These are phyloP conservation scores for Saccharomyces eubayanus DNA, from an alignment of 805 yeast species.

Conservation along the genomic window DNA sequence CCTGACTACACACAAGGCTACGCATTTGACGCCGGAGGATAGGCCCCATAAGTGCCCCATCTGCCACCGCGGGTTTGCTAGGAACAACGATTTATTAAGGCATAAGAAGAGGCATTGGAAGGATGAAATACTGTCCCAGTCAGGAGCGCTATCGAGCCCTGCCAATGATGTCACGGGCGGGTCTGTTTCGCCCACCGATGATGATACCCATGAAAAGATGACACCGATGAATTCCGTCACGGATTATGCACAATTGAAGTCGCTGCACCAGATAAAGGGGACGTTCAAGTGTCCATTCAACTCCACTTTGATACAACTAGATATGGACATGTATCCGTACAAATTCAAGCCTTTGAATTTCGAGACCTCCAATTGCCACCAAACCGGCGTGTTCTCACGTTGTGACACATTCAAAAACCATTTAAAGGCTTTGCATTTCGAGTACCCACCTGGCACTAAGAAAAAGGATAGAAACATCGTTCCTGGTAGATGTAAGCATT, in stretches of 20 bases:
- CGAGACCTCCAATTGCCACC: conserved; percentile 49
- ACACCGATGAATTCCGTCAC: neutral
- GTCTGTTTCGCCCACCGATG: conserved; percentile 4
- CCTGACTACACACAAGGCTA: conserved; percentile 74
- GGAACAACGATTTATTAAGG: conserved; percentile 78
- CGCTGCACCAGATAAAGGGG: conserved; percentile 27
- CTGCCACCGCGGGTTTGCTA: conserved; percentile 78
- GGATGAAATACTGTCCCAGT: conserved; percentile 32
- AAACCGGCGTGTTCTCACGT: conserved; percentile 76
- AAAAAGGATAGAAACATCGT: conserved; percentile 64
- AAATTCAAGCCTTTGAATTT: conserved; percentile 18
- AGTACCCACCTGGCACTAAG: conserved; percentile 78
- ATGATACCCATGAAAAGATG: neutral
- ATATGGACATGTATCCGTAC: conserved; percentile 26
- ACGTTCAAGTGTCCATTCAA: conserved; percentile 71
- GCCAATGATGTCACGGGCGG: conserved; percentile 5
- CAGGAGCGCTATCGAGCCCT: neutral
- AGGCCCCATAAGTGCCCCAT: conserved; percentile 73
- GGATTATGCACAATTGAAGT: conserved; percentile 21
- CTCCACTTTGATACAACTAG: conserved; percentile 25
- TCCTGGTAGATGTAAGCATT: conserved; percentile 69
- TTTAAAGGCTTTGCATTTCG: conserved; percentile 80
- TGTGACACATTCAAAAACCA: conserved; percentile 92
- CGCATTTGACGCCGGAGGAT: conserved; percentile 61
- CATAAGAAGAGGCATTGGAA: conserved; percentile 83